Percentiles rank a stretch among this genome's conserved stretches.
Conservation (phyloP, 139 green algal species). For the Desmodesmus armatus region DNA sequence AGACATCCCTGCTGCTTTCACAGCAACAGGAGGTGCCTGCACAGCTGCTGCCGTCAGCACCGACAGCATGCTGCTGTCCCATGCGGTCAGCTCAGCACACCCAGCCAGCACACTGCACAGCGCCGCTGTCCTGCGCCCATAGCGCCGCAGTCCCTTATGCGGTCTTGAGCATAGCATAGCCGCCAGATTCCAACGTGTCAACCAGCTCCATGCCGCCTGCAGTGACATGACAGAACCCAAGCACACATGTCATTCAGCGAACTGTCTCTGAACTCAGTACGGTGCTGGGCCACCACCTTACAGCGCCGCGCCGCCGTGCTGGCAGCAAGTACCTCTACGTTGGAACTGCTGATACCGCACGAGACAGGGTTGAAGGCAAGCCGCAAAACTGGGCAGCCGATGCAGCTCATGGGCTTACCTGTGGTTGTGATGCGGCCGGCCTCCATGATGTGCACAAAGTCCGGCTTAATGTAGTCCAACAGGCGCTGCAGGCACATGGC, state of each 20-base stretch:
- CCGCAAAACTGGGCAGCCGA: no score
- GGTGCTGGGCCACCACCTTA: no score
- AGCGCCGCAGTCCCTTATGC: neutral
- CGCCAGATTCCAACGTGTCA: constrained; percentile 69
- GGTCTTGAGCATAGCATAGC: constrained; percentile 64
- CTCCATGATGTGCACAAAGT: constrained; percentile 83
- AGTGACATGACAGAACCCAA: no score
- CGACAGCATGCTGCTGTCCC: neutral
- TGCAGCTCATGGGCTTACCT: no score
- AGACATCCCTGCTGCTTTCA: no score
- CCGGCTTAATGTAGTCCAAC: constrained; percentile 82
- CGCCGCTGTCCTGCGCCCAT: neutral
- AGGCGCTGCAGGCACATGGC: constrained; percentile 67
- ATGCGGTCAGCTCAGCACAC: neutral
- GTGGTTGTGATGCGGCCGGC: constrained; percentile 50
- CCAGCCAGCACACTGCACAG: neutral
- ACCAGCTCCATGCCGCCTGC: constrained; percentile 72
- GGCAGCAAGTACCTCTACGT: no score
- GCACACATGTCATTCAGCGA: no score
- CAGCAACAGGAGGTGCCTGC: neutral
- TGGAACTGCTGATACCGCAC: no score
- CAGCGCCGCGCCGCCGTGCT: no score
- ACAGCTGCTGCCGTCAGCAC: neutral
- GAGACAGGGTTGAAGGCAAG: no score
- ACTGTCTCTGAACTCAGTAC: no score